Evolutionary conservation across 352 stramenopile genomes (phyloP).

Genomic region (Globisporangium echinulatum): DNA sequence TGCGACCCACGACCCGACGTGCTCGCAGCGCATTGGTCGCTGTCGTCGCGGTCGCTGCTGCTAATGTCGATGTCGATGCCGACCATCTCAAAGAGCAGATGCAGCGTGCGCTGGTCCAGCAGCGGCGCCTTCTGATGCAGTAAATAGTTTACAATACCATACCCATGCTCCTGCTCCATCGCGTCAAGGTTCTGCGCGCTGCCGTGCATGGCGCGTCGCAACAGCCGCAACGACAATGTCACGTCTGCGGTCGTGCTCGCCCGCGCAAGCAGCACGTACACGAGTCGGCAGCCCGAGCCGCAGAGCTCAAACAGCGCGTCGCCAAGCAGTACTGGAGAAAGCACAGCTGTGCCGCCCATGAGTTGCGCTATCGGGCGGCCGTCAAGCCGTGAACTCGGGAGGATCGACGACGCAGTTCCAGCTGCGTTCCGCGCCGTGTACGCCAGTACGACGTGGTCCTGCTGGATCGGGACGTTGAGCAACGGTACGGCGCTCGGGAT

Average conservation of each 20-base stretch:
- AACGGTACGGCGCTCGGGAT: conserved; percentile 45
- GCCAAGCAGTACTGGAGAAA: conserved; percentile 20
- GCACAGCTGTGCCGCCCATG: conserved; percentile 34
- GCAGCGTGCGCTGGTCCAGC: conserved; percentile 27
- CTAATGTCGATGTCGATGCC: conserved; percentile 36
- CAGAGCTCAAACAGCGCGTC: conserved; percentile 37
- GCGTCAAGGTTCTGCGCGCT: conserved; percentile 37
- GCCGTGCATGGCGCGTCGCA: conserved; percentile 26
- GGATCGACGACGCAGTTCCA: conserved; percentile 27
- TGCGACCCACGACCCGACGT: not conserved
- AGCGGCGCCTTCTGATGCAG: conserved; percentile 49
- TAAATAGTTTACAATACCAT: conserved; percentile 62
- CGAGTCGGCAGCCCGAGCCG: conserved; percentile 44
- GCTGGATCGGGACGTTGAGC: conserved; percentile 37
- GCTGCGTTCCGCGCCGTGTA: conserved; percentile 38
- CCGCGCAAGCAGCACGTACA: conserved; percentile 45
- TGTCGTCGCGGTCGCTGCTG: not conserved
- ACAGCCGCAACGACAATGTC: conserved; percentile 36
- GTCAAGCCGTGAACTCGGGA: conserved; percentile 45
- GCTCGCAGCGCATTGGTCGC: not conserved
- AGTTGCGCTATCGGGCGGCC: conserved; percentile 50
- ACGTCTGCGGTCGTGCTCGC: conserved; percentile 31
- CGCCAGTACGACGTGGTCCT: conserved; percentile 45
- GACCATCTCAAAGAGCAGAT: conserved; percentile 45
- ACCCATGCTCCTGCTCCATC: conserved; percentile 70